Evolutionary conservation across 257 asterid species (phyloP).

Genomic region (Solanum pinnatisectum): DNA sequence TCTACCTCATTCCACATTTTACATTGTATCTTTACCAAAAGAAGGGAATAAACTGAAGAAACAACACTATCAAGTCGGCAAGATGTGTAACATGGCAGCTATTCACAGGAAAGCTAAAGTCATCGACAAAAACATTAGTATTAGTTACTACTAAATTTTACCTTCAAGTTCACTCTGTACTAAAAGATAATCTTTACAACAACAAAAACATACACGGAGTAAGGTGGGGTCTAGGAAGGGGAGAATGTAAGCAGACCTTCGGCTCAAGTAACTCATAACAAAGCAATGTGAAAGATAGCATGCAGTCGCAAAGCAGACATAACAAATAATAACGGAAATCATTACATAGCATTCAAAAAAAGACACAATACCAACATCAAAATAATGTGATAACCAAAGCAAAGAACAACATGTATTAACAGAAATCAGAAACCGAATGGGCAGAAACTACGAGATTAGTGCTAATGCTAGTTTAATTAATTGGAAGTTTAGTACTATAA

Average conservation of each 20-base stretch:
- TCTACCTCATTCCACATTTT: background rate
- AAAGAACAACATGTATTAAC: background rate
- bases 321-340: background rate
- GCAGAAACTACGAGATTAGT: background rate
- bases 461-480: background rate
- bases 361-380: background rate
- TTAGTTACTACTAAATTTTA: background rate
- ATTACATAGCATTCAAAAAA: background rate
- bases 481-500: too few species aligned
- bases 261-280: background rate
- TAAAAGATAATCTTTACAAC: background rate
- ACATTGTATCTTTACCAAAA: background rate
- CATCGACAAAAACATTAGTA: background rate
- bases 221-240: background rate
- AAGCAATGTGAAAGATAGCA: background rate
- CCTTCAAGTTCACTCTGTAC: background rate
- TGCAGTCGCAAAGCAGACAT: background rate
- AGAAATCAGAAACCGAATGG: background rate
- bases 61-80: background rate
- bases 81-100: background rate
- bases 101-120: background rate
- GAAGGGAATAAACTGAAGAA: background rate
- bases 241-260: background rate
- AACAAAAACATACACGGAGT: background rate
- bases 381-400: background rate